Conservation (phyloP, 2,329 filamentous ascomycete species). For the Diatrype stigma region DNA sequence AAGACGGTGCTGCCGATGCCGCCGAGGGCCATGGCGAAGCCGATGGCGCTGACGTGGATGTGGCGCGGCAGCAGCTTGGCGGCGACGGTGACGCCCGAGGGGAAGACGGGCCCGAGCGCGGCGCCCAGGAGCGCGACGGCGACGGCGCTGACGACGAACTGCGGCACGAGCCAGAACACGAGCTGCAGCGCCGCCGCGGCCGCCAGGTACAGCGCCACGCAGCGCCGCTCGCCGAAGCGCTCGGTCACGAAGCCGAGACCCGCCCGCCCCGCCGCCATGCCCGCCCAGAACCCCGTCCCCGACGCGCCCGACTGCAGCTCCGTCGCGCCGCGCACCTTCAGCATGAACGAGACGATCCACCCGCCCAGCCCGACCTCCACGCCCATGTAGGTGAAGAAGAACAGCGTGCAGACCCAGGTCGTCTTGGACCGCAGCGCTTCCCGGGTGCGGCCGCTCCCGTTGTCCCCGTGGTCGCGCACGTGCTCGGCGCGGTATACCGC, state of each 20-base stretch:
- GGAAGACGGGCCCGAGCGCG: constrained; percentile 76
- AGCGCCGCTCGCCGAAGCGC: constrained; percentile 65
- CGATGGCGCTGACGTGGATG: constrained; percentile 75
- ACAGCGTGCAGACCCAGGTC: constrained; percentile 70
- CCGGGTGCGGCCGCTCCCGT: constrained; percentile 41
- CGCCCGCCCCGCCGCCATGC: constrained; percentile 70
- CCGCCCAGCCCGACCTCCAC: constrained; percentile 70
- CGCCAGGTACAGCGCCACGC: constrained; percentile 60
- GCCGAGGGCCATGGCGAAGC: constrained; percentile 75
- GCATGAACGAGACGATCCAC: constrained; percentile 86
- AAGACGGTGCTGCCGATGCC: constrained; percentile 66
- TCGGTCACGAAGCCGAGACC: constrained; percentile 73
- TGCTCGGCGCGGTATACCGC: constrained; percentile 46
- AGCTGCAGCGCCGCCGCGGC: constrained; percentile 62
- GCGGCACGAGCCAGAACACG: constrained; percentile 77
- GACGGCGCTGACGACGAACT: constrained; percentile 68
- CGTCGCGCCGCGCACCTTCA: constrained; percentile 64
- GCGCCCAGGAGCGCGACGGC: constrained; percentile 71
- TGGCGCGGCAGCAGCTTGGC: constrained; percentile 71
- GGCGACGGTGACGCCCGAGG: constrained; percentile 66
- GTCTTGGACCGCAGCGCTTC: constrained; percentile 44
- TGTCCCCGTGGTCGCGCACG: constrained; percentile 17
- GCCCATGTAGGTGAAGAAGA: constrained; percentile 76
- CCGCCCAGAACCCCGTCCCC: constrained; percentile 80
- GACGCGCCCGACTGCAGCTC: constrained; percentile 71